Evolutionary conservation across 2,329 filamentous ascomycete genomes (phyloP), one percentile per base, ranked within the genome.

Genomic region (Clonostachys rosea): DNA sequence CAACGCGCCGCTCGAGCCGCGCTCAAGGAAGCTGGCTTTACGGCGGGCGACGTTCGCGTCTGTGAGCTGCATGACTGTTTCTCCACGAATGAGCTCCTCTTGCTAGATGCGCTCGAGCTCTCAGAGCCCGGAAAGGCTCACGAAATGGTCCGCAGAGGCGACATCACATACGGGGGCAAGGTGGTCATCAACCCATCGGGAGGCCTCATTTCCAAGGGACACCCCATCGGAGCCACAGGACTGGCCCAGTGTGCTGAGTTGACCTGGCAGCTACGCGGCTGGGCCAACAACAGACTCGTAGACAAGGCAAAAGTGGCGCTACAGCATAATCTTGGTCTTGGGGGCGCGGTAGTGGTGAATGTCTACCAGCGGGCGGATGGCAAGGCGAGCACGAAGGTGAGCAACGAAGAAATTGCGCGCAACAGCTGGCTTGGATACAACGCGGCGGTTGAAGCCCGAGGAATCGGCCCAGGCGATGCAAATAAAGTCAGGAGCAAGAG

Each of bases 391-490:
- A 14, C 36, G 36, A 17, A 39, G 6, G 16, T 39, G 3, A 17
- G 14, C 36, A 17, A 14, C 36, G 36, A 39, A 39, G 36, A 12
- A 39, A 17, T 14, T 10, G 11, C 76, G 2, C 81, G 36, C 36
- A 39, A 4, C 14, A 14, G 14, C 12, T 14, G 36, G 36, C 36
- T 39, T 14, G 36, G 36, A 13, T 39, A 39, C 36, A 39, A 39
- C 36, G 14, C 36, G 14, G 36, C 36, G 4, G 4, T 14, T 14
- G 36, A 39, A 39, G 36, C 36, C 36, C 91, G 85, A 74, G 91
- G 91, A 2, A 94, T 96, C 66, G 95, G 90, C 1, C 79, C 78
- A 51, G 81, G 76, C 54, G 90, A 96, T 71, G 86, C 84, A 50
- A 71, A 69, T 37, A 78, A 82, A 18, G 81, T 90, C 56, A 85